These are phyloP conservation scores for Leccinellum rugosiceps DNA, from an alignment of 768 basidiomycete genomes.

Conservation along the genomic window DNA sequence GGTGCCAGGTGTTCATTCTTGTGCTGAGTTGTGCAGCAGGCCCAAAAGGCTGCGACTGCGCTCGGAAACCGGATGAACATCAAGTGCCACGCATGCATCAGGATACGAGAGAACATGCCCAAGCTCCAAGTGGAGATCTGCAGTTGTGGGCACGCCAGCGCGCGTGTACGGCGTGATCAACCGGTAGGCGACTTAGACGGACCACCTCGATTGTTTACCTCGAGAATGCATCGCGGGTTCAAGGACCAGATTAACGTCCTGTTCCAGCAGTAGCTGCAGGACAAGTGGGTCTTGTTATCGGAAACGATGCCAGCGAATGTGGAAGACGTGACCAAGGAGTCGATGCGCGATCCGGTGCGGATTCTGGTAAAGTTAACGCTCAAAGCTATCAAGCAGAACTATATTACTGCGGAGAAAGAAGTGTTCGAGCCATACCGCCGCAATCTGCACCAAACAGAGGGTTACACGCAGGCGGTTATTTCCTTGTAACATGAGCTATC, in stretches of 20 bases:
- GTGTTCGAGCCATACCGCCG: slow-evolving; percentile 99
- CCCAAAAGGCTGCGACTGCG: slow-evolving; percentile 93
- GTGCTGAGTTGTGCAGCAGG: slow-evolving; percentile 97
- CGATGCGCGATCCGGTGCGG: slow-evolving; percentile 95
- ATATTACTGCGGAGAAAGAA: slow-evolving; percentile 98
- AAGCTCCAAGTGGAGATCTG: slow-evolving; percentile 94
- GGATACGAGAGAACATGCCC: slow-evolving; percentile 95
- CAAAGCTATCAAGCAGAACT: slow-evolving; percentile 99
- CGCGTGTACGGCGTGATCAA: slow-evolving; percentile 98
- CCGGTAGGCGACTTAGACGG: slow-evolving; percentile 81
- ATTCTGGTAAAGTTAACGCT: slow-evolving; percentile 98
- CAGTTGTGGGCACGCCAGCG: slow-evolving; percentile 94
- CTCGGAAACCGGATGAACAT: slow-evolving; percentile 95
- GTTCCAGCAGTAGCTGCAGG: slow-evolving; percentile 94
- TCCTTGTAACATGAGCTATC: slow-evolving; percentile 98
- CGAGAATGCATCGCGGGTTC: slow-evolving; percentile 98
- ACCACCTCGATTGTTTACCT: slow-evolving; percentile 86
- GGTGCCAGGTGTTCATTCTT: slow-evolving; percentile 94
- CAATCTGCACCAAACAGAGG: slow-evolving; percentile 97
- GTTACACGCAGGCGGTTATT: slow-evolving; percentile 98
- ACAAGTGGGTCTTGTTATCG: slow-evolving; percentile 94
- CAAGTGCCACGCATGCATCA: slow-evolving; percentile 91
- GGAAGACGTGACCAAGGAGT: slow-evolving; percentile 97
- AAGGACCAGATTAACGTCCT: slow-evolving; percentile 99
- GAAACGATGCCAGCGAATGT: slow-evolving; percentile 98